Base-by-base conservation (phyloP, 1,284 basidiomycete species). In the Leccinum angustisporum region DNA sequence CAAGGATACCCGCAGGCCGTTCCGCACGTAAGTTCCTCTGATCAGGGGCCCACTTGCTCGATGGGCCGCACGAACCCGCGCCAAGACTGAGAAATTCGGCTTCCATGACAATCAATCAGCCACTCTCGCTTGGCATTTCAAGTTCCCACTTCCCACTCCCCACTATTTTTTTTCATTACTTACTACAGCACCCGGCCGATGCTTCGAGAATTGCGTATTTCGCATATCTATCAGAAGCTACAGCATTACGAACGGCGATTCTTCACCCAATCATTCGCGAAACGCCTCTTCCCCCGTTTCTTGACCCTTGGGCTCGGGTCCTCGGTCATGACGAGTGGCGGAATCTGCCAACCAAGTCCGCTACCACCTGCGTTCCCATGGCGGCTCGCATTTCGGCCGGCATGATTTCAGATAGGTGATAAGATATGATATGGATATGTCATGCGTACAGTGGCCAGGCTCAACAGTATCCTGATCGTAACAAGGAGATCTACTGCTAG, bases 71-170 rank as follows among this genome's bases (percentile, higher is more conserved):
- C 46, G 25, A 57, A 56, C 52, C 57, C 65, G 65, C 65, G 67
- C 60, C 65, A 57, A 57, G 33, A 31, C 50, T 16, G 27, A 52
- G 27, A 52, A 30, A 14, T 30, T 30, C 30, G 53, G 57, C 60
- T 60, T 61, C 58, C 58, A 53, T 72, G 61, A 30, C 57, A 48
- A 72, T 72, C 64, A 48, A 68, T 70, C 66, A 64, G 7, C 31
- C 21, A 48, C 46, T 48, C 46, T 25, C 7, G 46, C 65, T 65
- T 65, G 67, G 60, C 68, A 56, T 2, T 25, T 31, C 27, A 6
- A 6, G 7, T 30, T 30, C 34, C 13, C 34, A 36, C 13, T 36
- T n/a, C 46, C 21, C 8, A 58, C 54, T 25, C 18, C 38, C 25
- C 30, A 58, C 56, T 60, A 65, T 69, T 46, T 48, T 5, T 48